These are phyloP conservation scores for Melanomma pulvis-pyrius DNA, from an alignment of 495 filamentous ascomycete species.

Conservation along the genomic window DNA sequence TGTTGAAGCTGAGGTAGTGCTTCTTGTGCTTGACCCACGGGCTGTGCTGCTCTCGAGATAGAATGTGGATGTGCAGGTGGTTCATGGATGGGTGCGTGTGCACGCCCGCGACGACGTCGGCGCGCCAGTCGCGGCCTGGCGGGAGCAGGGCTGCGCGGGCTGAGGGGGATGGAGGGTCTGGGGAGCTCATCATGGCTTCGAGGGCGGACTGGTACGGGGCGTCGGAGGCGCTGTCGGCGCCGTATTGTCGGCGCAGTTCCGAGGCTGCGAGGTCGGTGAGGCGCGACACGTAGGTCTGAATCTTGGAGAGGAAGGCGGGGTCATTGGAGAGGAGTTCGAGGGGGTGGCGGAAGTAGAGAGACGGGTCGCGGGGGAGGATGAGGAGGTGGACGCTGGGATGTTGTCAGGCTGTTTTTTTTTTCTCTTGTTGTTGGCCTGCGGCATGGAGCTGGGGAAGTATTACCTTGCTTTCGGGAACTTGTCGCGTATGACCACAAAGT, in stretches of 20 bases:
- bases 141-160: slow-evolving; percentile 48
- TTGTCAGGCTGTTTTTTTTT: slow-evolving; percentile 42
- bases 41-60: slow-evolving; percentile 73
- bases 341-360: slow-evolving; percentile 67
- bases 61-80: slow-evolving; percentile 87
- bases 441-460: neutral
- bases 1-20: slow-evolving; percentile 92
- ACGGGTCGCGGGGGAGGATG: slow-evolving; percentile 73
- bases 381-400: slow-evolving; percentile 69
- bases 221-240: slow-evolving; percentile 64
- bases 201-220: slow-evolving; percentile 50
- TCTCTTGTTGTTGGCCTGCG: too few relatives aligned
- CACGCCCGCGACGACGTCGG: slow-evolving; percentile 75
- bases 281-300: slow-evolving; percentile 61
- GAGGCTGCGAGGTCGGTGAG: slow-evolving; percentile 67
- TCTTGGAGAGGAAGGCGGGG: slow-evolving; percentile 66
- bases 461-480: slow-evolving; percentile 68
- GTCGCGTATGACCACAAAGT: slow-evolving; percentile 83
- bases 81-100: slow-evolving; percentile 91
- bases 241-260: slow-evolving; percentile 75
- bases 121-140: slow-evolving; percentile 72
- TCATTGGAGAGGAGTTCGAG: slow-evolving; percentile 74
- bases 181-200: slow-evolving; percentile 44
- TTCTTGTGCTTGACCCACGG: slow-evolving; percentile 74
- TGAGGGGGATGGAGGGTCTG: slow-evolving; percentile 39